Evolutionary conservation across 2,329 filamentous ascomycete species (phyloP), one percentile per base, ranked within the genome.

Genomic region (Berkeleyomyces rouxiae): DNA sequence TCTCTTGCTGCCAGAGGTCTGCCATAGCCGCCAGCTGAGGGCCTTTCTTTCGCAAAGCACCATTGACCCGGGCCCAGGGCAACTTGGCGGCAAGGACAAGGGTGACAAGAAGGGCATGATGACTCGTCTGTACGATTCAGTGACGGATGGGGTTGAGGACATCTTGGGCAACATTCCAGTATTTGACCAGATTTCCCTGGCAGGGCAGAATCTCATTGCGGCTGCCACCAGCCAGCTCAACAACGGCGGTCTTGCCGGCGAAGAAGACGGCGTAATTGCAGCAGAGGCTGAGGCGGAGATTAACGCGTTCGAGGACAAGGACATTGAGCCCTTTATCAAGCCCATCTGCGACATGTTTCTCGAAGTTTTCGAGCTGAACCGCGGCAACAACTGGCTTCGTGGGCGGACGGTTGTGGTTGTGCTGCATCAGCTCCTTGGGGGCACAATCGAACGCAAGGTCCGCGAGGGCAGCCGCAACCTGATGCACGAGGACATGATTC

Each of bases 271-370:
- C 58, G 75, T 74, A 0, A 74, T 74, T 42, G 73, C 74, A 6
- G 78, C 84, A 1, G 93, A 97, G 75, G 93, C 91, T 0, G 91
- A 97, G 73, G 92, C 92, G 0, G 93, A 97, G 73, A 77, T 99
- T 58, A 88, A 91, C 64, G 92, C 92, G 0, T 97, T 95, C 69
- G 92, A 97, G 73, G 86, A 88, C 70, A 86, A 85, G 69, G 90
- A 96, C 68, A 78, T 90, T 1, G 90, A 95, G 70, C 93, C 93
- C 0, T 97, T 99, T 70, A 93, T 99, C 69, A 99, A 96, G 71
- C 95, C 93, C 3, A 96, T 99, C 66, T 96, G 91, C 73, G 93
- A 99, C 72, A 85, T 99, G 65, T 99, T 99, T 74, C 81, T 99
- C 13, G 93, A 99, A 71, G 83, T 90, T 0, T 99, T 99, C 70